phyloP scores from a whole-genome alignment of 768 basidiomycete species.

The Xanthoconium purpureum region DNA sequence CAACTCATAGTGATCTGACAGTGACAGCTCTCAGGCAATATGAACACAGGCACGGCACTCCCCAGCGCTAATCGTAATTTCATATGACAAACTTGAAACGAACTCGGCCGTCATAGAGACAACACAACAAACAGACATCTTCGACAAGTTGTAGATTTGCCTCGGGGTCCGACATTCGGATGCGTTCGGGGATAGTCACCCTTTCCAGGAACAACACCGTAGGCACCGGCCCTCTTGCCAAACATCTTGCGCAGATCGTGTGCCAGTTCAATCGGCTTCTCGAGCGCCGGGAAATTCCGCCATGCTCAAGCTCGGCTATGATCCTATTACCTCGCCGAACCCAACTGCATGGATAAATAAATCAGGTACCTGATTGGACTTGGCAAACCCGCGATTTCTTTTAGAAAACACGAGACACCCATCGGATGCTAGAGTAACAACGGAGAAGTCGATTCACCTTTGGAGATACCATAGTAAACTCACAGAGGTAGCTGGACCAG shows the following conservation, averaged over 20 bases:
- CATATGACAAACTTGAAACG: too few relatives aligned
- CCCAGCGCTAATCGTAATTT: neutral
- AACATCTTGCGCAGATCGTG: conserved; percentile 57
- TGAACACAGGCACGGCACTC: neutral
- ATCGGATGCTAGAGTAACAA: conserved; percentile 5
- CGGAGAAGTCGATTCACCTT: neutral
- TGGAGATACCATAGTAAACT: conserved; percentile 54
- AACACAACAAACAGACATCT: neutral
- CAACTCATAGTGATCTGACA: neutral
- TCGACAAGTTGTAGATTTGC: neutral
- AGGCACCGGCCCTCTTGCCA: conserved; percentile 47
- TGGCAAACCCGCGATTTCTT: conserved; percentile 39
- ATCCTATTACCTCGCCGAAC: conserved; percentile 32
- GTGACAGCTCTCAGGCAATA: neutral
- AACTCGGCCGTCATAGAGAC: neutral
- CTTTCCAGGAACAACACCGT: conserved; percentile 44
- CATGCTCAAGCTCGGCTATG: conserved; percentile 49
- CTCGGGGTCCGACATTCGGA: neutral
- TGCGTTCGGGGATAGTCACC: conserved; percentile 34
- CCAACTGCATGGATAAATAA: conserved; percentile 38
- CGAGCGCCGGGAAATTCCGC: conserved; percentile 42
- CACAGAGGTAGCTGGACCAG: conserved; percentile 53
- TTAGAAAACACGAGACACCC: conserved; percentile 51
- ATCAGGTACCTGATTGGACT: neutral
- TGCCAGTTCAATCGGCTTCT: conserved; percentile 44